Evolutionary conservation across 306 rosid species (phyloP), one percentile per base, ranked within the genome.

Genomic region (Spatholobus suberectus): DNA sequence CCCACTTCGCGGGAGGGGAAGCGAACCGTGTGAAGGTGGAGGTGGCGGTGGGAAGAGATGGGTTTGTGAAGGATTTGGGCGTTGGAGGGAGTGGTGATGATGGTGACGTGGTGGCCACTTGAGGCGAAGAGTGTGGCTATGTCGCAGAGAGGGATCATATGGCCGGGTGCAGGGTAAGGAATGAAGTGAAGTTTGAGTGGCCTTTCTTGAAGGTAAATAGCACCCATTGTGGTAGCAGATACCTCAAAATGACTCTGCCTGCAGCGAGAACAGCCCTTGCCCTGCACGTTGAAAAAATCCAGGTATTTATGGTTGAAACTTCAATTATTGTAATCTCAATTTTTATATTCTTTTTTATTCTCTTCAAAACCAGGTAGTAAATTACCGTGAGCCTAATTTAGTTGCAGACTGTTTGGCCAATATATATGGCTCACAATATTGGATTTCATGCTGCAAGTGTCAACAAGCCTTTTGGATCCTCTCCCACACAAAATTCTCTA

Each of bases 21-120:
- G 0, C 24, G 32, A 4, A 84, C 2, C 1, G 40, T 29, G 7
- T 78, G 85, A 2, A 84, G 11, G 17, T 0, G 24, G 54, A 78
- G 75, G 26, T 81, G 11, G 17, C 0, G 18, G 54, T 73, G 75
- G 20, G 68, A 29, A 8, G 75, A 69, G 20, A 76, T 29, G 29
- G 83, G 72, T 4, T 78, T 75, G 2, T 6, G 78, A 38, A 89
- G 46, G 65, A 20, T 38, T 12, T 32, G 63, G n/a, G 81, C 82
- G 47, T 86, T 84, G 65, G 54, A 38, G 1, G 84, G 83, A 32
- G 89, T 83, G 47, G 89, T 73, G 58, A 89, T 82, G 81, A 89
- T 57, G 18, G 91, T 89, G 27, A 78, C 89, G 1, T 79, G 73
- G 40, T 70, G 82, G 7, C 90, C 88, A 0, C 80, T 78, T 24